Evolutionary conservation across 1,139 yeast genomes (phyloP).

Genomic region (Pneumocystis carinii): DNA sequence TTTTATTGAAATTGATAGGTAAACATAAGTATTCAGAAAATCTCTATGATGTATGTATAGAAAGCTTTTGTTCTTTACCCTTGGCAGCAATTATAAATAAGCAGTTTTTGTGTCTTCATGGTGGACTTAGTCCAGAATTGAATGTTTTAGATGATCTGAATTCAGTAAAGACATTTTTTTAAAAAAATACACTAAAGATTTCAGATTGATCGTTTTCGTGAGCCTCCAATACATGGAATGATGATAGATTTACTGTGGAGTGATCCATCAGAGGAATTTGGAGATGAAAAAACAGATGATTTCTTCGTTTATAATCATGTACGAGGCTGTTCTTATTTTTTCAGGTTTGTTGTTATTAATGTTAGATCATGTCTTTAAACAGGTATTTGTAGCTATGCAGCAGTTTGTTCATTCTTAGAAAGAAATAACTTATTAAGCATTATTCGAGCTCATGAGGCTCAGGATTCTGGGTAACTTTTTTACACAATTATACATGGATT

Average conservation of each 20-base stretch:
- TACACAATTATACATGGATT: background rate
- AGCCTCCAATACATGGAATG: conserved; percentile 85
- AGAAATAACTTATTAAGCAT: conserved; percentile 66
- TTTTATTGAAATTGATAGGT: background rate
- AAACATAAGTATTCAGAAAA: conserved; percentile 59
- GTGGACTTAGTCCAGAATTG: conserved; percentile 86
- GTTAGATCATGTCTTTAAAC: background rate
- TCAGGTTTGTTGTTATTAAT: conserved; percentile 17
- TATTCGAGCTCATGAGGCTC: conserved; percentile 95
- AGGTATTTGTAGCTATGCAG: conserved; percentile 42
- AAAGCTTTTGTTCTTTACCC: conserved; percentile 76
- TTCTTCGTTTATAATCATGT: conserved; percentile 56
- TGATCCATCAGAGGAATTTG: conserved; percentile 84
- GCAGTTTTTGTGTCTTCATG: conserved; percentile 93
- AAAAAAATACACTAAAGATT: conserved; percentile 17
- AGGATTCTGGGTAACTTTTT: conserved; percentile 68
- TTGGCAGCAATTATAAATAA: conserved; percentile 88
- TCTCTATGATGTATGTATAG: conserved; percentile 62
- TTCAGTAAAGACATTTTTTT: background rate
- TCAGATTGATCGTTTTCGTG: conserved; percentile 63
- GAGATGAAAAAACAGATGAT: conserved; percentile 45
- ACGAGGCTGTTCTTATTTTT: conserved; percentile 88
- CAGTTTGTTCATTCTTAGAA: conserved; percentile 68
- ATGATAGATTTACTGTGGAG: conserved; percentile 97
- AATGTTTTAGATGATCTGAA: conserved; percentile 51